A percentile compares a stretch with the other conserved stretches of the same genome.
Evolutionary conservation across 163 green algal genomes (phyloP).

Genomic region (Chlorella variabilis): DNA sequence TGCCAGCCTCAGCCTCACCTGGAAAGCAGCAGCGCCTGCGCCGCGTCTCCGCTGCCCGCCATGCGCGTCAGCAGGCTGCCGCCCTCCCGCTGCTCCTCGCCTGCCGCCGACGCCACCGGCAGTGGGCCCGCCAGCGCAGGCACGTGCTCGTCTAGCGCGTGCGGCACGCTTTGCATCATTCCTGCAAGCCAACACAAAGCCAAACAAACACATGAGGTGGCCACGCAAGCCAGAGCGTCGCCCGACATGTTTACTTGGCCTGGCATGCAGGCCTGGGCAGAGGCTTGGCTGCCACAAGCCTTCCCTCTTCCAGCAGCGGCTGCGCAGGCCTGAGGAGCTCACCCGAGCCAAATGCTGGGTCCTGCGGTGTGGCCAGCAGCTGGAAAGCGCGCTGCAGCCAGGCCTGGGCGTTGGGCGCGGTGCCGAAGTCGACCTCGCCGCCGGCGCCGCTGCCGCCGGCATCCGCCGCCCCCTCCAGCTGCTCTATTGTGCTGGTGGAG

Average conservation of each 20-base stretch:
- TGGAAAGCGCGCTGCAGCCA: conserved; percentile 50
- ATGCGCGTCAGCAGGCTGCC: conserved; percentile 20
- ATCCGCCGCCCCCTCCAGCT: conserved; percentile 17
- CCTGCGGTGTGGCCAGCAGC: conserved; percentile 10
- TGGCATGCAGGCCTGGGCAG: too few relatives aligned
- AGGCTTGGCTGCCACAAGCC: neutral
- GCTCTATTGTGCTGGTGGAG: neutral
- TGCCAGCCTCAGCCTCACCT: too few relatives aligned
- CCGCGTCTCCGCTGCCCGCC: conserved; percentile 7
- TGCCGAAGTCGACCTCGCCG: neutral
- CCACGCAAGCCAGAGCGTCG: too few relatives aligned
- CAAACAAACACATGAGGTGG: neutral
- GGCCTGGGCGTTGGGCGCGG: conserved; percentile 20
- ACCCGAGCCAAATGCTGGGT: conserved; percentile 6
- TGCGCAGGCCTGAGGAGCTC: neutral
- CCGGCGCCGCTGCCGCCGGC: neutral
- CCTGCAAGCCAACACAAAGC: neutral
- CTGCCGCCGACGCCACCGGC: neutral
- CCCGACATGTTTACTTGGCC: too few relatives aligned
- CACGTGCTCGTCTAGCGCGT: conserved; percentile 46
- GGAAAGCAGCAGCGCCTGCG: conserved; percentile 30
- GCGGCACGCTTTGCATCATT: conserved; percentile 28
- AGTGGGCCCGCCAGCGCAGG: conserved; percentile 47
- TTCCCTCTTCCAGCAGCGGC: neutral
- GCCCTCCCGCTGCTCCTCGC: neutral